Evolutionary conservation across 352 stramenopile genomes (phyloP).

Genomic region (Phytophthora sojae): DNA sequence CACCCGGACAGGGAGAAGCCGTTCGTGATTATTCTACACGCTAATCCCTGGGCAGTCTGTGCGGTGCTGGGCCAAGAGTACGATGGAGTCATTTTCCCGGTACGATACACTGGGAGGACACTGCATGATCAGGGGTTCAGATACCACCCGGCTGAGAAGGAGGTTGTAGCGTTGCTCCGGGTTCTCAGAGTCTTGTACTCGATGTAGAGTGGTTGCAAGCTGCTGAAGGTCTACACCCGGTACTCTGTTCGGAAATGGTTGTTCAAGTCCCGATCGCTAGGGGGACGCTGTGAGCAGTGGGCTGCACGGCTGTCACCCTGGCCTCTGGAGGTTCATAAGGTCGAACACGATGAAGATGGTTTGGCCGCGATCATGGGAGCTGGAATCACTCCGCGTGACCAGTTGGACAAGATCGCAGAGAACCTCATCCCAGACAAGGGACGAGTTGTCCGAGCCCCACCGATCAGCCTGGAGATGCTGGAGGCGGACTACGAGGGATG

Average conservation of each 20-base stretch:
- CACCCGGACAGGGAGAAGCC: too few species aligned
- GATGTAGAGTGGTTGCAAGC: neutral
- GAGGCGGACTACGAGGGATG: neutral
- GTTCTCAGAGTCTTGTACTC: slow-evolving; percentile 5
- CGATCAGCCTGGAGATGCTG: slow-evolving; percentile 16
- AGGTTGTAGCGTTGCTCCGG: slow-evolving; percentile 10
- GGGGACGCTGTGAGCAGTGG: slow-evolving; percentile 13
- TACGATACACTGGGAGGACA: too few species aligned
- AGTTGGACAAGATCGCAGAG: slow-evolving; percentile 6
- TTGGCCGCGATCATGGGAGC: slow-evolving; percentile 8
- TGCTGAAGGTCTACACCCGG: slow-evolving; percentile 10
- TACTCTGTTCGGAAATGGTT: slow-evolving; percentile 6
- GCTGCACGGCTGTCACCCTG: neutral
- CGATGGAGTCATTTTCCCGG: neutral
- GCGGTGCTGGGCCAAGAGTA: slow-evolving; percentile 5
- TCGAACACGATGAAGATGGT: slow-evolving; percentile 7
- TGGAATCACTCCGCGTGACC: slow-evolving; percentile 7
- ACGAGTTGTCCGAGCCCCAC: neutral
- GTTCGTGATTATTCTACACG: too few species aligned
- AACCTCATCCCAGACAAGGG: slow-evolving; percentile 3
- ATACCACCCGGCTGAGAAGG: slow-evolving; percentile 12
- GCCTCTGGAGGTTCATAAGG: neutral
- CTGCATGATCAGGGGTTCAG: slow-evolving; percentile 13
- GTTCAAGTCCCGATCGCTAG: slow-evolving; percentile 7
- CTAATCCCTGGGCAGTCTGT: slow-evolving; percentile 1